Evolutionary conservation across 176 grass and related monocot genomes (phyloP), one percentile per base, ranked within the genome.

Genomic region (Carex kokanica): DNA sequence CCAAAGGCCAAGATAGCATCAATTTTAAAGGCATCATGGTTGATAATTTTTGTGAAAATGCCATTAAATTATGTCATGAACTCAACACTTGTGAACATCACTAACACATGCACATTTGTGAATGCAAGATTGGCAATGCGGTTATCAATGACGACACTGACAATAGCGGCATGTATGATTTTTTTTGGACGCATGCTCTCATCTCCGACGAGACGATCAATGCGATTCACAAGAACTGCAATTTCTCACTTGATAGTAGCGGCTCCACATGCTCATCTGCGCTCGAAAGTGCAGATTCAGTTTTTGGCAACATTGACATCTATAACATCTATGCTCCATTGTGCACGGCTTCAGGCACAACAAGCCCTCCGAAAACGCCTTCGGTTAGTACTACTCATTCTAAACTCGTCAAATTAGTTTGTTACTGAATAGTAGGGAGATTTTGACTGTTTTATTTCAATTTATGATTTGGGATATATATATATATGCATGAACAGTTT

Each of bases 301-400:
- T n/a, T 51, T 77, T 93, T 10, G 13, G 1, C 1, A 60, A 65
- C 83, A 36, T 98, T 72, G 84, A 98, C 90, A 90, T 94, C 81
- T 98, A 98, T 83, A 94, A 98, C 90, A 98, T 98, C 67, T 98
- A 98, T 83, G 90, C 90, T 20, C 90, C 95, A 1, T 85, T 90
- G 29, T 98, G 95, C 89, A 80, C 61, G 29, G 72, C 43, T 4
- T 1, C 47, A 18, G 16, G 9, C 23, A 63, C 90, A 55, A 88
- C 88, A 15, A n/a, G 82, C 31, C 67, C 85, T 74, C 87, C 95
- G 2, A 82, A 90, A 84, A 54, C 29, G 0, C 32, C 88, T 0
- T 97, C 92, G 86, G 94, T 97, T 59, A 31, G 91, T 81, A 47
- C 0, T 49, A 31, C 29, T 31, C 1, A 31, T 31, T 31, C 29